Evolutionary conservation across 169 alveolate genomes (phyloP), one percentile per base, ranked within the genome.

Genomic region (Eimeria praecox): DNA sequence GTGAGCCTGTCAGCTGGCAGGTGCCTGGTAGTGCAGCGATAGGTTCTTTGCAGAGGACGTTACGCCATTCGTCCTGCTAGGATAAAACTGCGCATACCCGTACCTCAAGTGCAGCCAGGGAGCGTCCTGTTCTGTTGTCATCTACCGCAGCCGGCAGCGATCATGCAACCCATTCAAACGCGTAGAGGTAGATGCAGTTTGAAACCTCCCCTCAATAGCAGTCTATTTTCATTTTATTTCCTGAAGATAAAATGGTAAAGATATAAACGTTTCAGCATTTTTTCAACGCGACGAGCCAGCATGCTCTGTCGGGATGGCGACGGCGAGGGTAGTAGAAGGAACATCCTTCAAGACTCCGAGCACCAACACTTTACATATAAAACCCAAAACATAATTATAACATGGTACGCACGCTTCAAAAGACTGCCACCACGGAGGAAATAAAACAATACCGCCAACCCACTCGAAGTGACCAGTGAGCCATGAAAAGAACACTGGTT

Each of bases 391-490:
- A 5, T 27, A 64, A 64, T 64, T 27, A 10, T 64, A 64, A 64
- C n/a, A 2, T 64, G 9, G 0, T 8, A 18, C 35, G 2, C 16
- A 64, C 12, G 75, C 75, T 6, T 64, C 75, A 27, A 24, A 27
- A 18, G 66, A 56, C 14, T 35, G 38, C 8, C 10, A n/a, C 40
- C 8, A 14, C n/a, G 66, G n/a, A 16, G n/a, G 27, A 56, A 16
- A 24, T 64, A 16, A 35, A 27, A 1, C 75, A 8, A 5, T 9
- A 22, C 75, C n/a, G 42, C 75, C 75, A 64, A 20, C 38, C 35
- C 16, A 64, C 75, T 22, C 75, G 75, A 27, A 64, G 75, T 64
- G 38, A n/a, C 75, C 75, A 64, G 75, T 40, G 38, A 64, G 75
- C 75, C 42, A 64, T 40, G 75, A 64, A 64, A 24, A 24, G 75